A percentile compares a stretch with the other conserved stretches of the same genome.
Evolutionary conservation across 2,329 filamentous ascomycete genomes (phyloP).

Genomic region (Seiridium cupressi): DNA sequence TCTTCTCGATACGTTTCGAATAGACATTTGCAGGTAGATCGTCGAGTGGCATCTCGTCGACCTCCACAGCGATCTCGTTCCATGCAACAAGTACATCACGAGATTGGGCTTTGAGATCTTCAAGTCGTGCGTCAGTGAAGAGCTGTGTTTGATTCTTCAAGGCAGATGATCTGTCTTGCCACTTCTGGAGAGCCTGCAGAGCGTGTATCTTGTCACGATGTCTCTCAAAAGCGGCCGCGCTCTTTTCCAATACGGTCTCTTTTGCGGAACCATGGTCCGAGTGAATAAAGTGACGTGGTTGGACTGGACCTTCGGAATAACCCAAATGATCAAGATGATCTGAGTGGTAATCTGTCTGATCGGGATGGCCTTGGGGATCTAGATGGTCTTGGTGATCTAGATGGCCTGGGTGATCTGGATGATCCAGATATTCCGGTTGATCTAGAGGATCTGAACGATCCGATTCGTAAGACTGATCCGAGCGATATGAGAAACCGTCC

Average conservation of each 20-base stretch:
- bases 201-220: constrained; percentile 21
- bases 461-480: constrained; percentile 2
- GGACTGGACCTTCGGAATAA: too few species aligned
- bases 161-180: constrained; percentile 23
- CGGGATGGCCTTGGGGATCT: background rate
- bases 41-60: constrained; percentile 16
- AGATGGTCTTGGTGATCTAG: background rate
- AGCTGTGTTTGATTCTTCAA: constrained; percentile 18
- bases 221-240: constrained; percentile 19
- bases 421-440: background rate
- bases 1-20: constrained; percentile 27
- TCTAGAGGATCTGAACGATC: constrained; percentile 11
- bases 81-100: constrained; percentile 21
- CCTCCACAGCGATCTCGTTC: constrained; percentile 21
- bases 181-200: constrained; percentile 21
- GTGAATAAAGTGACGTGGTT: too few species aligned
- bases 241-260: constrained; percentile 14
- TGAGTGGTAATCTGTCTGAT: too few species aligned
- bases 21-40: constrained; percentile 23
- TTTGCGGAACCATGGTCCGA: background rate
- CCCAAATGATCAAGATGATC: too few species aligned
- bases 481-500: constrained; percentile 13
- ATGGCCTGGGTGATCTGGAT: background rate
- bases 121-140: constrained; percentile 20
- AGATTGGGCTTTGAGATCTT: constrained; percentile 19